A percentile compares a stretch with the other conserved stretches of the same genome.
Conservation (phyloP, 176 grass and related monocot genomes). For the Miscanthus lutarioriparius region DNA sequence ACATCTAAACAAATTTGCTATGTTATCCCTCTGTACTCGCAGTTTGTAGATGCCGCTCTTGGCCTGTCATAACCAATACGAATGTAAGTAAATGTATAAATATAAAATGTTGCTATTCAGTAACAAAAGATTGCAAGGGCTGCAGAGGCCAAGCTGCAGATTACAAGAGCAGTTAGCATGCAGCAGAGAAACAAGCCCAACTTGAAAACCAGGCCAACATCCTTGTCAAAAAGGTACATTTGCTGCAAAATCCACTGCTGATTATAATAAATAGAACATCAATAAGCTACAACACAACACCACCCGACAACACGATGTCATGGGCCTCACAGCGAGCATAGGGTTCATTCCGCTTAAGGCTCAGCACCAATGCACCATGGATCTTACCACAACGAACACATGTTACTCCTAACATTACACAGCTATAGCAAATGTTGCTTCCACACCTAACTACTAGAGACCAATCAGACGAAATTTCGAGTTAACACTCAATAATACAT, state of each 20-base stretch:
- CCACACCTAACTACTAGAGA: conserved; percentile 37
- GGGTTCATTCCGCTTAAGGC: conserved; percentile 17
- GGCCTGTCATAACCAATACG: too few species aligned
- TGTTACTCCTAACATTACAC: conserved; percentile 47
- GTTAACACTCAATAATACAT: conserved; percentile 48
- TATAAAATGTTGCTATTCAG: background rate
- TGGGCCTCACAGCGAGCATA: conserved; percentile 12
- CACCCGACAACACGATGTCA: conserved; percentile 34
- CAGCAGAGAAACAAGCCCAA: background rate
- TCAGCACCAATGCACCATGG: background rate
- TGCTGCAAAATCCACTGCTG: conserved; percentile 28
- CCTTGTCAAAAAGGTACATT: background rate
- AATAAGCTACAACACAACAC: conserved; percentile 45
- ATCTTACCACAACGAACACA: conserved; percentile 21
- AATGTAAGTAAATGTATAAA: too few species aligned
- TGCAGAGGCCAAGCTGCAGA: background rate
- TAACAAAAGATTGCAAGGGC: background rate
- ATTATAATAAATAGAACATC: conserved; percentile 45
- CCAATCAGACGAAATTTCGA: conserved; percentile 35
- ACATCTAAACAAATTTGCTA: too few species aligned
- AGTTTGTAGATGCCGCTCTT: too few species aligned
- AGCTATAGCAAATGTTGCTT: conserved; percentile 45
- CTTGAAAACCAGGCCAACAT: background rate
- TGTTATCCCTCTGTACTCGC: too few species aligned
- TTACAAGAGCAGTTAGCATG: background rate